These are phyloP conservation scores for Sclerotinia nivalis DNA, from an alignment of 2,329 filamentous ascomycete species.

Conservation along the genomic window DNA sequence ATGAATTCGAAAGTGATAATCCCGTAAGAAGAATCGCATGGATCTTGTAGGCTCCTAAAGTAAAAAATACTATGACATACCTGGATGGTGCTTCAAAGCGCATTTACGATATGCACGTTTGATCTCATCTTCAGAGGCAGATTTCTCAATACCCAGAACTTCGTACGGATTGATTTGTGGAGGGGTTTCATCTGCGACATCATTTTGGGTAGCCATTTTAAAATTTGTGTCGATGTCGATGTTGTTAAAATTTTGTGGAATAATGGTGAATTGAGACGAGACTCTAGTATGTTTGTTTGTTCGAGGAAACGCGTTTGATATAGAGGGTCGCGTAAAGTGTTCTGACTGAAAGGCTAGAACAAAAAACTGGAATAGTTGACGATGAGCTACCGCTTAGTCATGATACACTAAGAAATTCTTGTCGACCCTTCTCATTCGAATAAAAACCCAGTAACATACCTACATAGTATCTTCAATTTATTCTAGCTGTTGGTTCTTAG, in stretches of 20 bases:
- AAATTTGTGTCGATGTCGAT: background rate
- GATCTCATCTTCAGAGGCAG: conserved; percentile 75
- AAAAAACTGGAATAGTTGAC: too few relatives aligned
- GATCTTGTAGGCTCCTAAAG: background rate
- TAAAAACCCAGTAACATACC: too few relatives aligned
- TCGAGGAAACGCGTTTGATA: conserved; percentile 17
- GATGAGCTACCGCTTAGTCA: conserved; percentile 6
- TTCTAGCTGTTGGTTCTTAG: too few relatives aligned
- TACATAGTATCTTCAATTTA: too few relatives aligned
- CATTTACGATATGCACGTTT: conserved; percentile 90
- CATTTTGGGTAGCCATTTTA: conserved; percentile 30
- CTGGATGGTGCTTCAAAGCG: conserved; percentile 83
- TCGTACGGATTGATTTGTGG: conserved; percentile 70
- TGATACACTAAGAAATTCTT: background rate
- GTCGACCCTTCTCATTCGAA: too few relatives aligned
- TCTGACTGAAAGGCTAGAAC: background rate
- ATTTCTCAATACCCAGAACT: conserved; percentile 69
- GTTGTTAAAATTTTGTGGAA: background rate
- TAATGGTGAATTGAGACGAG: background rate
- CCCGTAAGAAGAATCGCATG: background rate
- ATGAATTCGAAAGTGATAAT: background rate
- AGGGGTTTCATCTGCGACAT: conserved; percentile 35
- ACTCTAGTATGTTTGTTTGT: background rate
- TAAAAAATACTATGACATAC: conserved; percentile 49
- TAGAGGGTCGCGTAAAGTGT: conserved; percentile 20